A percentile compares a stretch with the other conserved stretches of the same genome.
Conservation (phyloP, 2,329 filamentous ascomycete species). For the Penicillium concentricum region DNA sequence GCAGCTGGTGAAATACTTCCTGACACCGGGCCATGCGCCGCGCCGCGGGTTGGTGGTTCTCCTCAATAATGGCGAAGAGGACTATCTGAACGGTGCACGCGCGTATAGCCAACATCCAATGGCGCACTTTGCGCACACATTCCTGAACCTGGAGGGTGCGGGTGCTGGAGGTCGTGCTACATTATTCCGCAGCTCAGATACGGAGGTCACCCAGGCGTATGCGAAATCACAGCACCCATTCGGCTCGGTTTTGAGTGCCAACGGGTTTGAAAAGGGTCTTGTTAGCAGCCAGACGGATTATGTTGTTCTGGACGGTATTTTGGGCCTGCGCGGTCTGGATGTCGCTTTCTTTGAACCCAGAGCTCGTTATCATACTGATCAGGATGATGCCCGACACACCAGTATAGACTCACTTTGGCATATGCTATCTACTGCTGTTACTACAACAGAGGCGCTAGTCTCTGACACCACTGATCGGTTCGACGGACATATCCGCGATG, state of each 20-base stretch:
- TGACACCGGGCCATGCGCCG: constrained; percentile 67
- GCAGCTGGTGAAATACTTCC: constrained; percentile 85
- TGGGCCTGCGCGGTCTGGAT: constrained; percentile 84
- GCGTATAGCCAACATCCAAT: constrained; percentile 83
- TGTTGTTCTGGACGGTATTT: constrained; percentile 71
- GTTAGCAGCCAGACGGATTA: constrained; percentile 90
- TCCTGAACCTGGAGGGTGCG: constrained; percentile 92
- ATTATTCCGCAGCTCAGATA: constrained; percentile 84
- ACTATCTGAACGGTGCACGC: constrained; percentile 81
- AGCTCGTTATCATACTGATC: constrained; percentile 82
- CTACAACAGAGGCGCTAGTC: constrained; percentile 70
- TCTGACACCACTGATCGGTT: constrained; percentile 67
- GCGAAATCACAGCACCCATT: constrained; percentile 71
- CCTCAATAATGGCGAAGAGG: constrained; percentile 95
- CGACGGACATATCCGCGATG: constrained; percentile 56
- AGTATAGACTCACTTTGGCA: constrained; percentile 73
- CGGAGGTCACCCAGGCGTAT: constrained; percentile 80
- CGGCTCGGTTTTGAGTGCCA: constrained; percentile 75
- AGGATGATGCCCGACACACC: constrained; percentile 81
- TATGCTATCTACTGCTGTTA: constrained; percentile 83
- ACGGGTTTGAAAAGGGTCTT: constrained; percentile 77
- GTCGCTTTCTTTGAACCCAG: constrained; percentile 88
- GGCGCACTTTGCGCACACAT: constrained; percentile 76
- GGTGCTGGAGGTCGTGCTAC: constrained; percentile 86
- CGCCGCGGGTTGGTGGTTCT: constrained; percentile 78